Conservation (phyloP, 2,329 filamentous ascomycete genomes). For the Polytolypa hystricis region DNA sequence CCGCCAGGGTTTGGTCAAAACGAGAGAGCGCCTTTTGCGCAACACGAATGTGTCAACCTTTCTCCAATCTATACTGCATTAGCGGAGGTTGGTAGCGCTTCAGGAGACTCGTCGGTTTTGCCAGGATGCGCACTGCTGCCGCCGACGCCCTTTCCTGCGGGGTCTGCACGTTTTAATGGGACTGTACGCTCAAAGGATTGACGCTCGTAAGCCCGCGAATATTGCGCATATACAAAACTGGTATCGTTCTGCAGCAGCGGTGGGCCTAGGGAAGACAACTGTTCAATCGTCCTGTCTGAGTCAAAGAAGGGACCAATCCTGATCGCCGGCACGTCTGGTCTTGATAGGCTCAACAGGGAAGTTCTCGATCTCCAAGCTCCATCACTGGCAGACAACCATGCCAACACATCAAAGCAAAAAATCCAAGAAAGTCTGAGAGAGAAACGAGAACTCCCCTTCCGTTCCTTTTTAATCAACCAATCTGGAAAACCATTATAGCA, state of each 20-base stretch:
- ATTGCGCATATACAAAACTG: slow-evolving; percentile 11
- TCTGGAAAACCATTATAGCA: slow-evolving; percentile 5
- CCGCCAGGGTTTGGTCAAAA: slow-evolving; percentile 2
- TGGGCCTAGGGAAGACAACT: slow-evolving; percentile 11
- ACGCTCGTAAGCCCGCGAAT: slow-evolving; percentile 9
- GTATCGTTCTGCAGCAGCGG: slow-evolving; percentile 14
- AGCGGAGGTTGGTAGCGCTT: slow-evolving; percentile 11
- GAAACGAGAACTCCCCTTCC: slow-evolving; percentile 5
- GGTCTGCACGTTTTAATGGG: slow-evolving; percentile 13
- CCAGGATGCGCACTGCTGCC: slow-evolving; percentile 10
- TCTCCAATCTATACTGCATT: slow-evolving; percentile 12
- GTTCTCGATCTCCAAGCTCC: slow-evolving; percentile 49
- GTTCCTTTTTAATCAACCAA: slow-evolving; percentile 5
- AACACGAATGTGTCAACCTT: slow-evolving; percentile 9
- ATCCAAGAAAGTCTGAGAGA: slow-evolving; percentile 7
- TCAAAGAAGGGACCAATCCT: slow-evolving; percentile 18
- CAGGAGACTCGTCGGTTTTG: slow-evolving; percentile 7
- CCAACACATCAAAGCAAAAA: slow-evolving; percentile 63
- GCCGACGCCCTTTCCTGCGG: slow-evolving; percentile 21
- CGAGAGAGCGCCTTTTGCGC: slow-evolving; percentile 11
- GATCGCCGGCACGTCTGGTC: slow-evolving; percentile 28
- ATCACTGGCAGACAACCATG: slow-evolving; percentile 75
- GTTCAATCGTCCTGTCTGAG: slow-evolving; percentile 8
- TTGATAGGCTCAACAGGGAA: slow-evolving; percentile 37
- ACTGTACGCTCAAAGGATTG: slow-evolving; percentile 7